A percentile compares a stretch with the other conserved stretches of the same genome.
These are phyloP conservation scores for Russula virescens DNA, from an alignment of 768 basidiomycete genomes.

Conservation along the genomic window DNA sequence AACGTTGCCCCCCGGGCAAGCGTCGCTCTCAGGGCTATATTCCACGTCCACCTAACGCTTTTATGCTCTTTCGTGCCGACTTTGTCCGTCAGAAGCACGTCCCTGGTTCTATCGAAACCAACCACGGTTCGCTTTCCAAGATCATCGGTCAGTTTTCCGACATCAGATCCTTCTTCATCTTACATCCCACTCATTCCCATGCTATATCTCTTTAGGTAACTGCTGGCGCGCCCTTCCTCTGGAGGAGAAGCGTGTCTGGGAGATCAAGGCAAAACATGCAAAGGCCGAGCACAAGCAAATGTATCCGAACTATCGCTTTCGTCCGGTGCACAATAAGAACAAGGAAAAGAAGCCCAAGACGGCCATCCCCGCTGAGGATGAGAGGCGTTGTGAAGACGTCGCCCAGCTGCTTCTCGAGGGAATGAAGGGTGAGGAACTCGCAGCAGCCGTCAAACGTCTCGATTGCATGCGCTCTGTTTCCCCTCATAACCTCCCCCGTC, in stretches of 20 bases:
- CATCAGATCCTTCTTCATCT: background rate
- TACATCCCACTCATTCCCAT: background rate
- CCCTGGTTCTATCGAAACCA: constrained; percentile 46
- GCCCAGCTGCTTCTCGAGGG: constrained; percentile 24
- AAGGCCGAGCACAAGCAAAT: constrained; percentile 64
- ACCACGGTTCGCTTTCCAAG: constrained; percentile 45
- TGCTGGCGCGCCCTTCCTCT: constrained; percentile 66
- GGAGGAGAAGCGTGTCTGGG: constrained; percentile 69
- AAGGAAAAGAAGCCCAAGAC: constrained; percentile 34
- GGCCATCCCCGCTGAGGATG: constrained; percentile 20
- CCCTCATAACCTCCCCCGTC: constrained; percentile 19
- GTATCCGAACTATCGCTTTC: constrained; percentile 60
- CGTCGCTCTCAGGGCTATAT: constrained; percentile 48
- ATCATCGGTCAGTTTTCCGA: constrained; percentile 35
- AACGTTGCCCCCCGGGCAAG: constrained; percentile 55
- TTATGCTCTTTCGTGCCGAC: constrained; percentile 32
- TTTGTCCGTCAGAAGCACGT: constrained; percentile 42
- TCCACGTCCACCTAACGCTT: constrained; percentile 34
- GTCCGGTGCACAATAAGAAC: constrained; percentile 42
- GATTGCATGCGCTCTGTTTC: constrained; percentile 22
- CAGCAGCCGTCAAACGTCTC: constrained; percentile 24
- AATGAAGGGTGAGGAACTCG: constrained; percentile 25
- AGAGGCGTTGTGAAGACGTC: constrained; percentile 25
- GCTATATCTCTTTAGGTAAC: constrained; percentile 31
- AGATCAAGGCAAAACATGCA: constrained; percentile 62